Percentiles rank a stretch among this genome's conserved stretches.
phyloP scores from a whole-genome alignment of 202 grass and related monocot genomes.

The Setaria viridis region DNA sequence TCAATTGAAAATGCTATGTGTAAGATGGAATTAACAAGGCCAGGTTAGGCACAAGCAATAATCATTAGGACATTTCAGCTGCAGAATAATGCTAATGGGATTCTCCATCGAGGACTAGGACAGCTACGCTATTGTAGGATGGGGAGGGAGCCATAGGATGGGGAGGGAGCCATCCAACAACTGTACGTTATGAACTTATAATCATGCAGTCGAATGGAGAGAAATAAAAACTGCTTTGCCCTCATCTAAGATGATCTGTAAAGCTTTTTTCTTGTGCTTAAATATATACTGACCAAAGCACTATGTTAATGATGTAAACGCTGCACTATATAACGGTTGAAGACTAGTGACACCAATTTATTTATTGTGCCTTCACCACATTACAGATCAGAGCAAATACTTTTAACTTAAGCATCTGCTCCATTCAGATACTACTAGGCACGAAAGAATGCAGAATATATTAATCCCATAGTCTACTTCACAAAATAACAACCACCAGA shows the following conservation, averaged over 20 bases:
- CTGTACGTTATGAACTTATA: neutral
- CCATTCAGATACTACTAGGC: neutral
- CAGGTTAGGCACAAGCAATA: slow-evolving; percentile 12
- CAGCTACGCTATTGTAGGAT: neutral
- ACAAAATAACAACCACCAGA: neutral
- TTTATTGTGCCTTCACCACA: neutral
- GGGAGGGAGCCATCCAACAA: neutral
- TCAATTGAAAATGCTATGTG: neutral
- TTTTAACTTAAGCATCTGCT: neutral
- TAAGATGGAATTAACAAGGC: neutral
- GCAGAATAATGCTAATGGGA: neutral
- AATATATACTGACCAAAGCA: slow-evolving; percentile 10
- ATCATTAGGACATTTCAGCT: neutral
- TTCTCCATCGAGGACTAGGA: neutral
- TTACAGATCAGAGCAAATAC: neutral
- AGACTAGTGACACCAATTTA: neutral
- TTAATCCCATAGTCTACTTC: neutral
- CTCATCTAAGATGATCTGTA: neutral
- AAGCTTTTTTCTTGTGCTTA: neutral
- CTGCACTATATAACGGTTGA: neutral
- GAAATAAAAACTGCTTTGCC: neutral
- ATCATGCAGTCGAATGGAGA: neutral
- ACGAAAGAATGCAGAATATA: neutral
- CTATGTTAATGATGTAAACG: neutral
- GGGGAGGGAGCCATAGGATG: neutral